Percentiles rank a stretch among this genome's conserved stretches.
phyloP scores from a whole-genome alignment of 768 basidiomycete species.

The Lentinula sp. region DNA sequence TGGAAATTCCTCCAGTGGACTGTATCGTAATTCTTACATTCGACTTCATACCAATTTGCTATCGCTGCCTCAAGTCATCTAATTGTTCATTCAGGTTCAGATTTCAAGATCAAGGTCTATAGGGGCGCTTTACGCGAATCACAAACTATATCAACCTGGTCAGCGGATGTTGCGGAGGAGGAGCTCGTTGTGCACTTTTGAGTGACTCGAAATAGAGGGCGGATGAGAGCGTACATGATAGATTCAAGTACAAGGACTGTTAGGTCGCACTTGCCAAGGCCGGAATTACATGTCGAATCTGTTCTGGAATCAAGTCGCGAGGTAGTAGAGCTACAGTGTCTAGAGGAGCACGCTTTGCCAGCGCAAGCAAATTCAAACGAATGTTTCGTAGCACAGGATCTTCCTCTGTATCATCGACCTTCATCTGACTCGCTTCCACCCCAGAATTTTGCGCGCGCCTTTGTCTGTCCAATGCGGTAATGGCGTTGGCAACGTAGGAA shows the following conservation, averaged over 20 bases:
- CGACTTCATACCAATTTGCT: too few species aligned
- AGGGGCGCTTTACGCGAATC: not conserved
- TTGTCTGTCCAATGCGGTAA: constrained; percentile 37
- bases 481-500: constrained; percentile 47
- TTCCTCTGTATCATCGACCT: constrained; percentile 22
- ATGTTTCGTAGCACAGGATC: constrained; percentile 50
- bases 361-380: constrained; percentile 67
- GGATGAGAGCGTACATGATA: not conserved
- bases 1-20: too few species aligned
- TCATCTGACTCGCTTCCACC: constrained; percentile 13
- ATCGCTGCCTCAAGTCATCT: too few species aligned
- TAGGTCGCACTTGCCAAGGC: constrained; percentile 18
- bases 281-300: constrained; percentile 59
- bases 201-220: not conserved
- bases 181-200: not conserved
- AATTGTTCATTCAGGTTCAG: not conserved
- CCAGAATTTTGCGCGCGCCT: constrained; percentile 11
- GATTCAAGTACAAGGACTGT: not conserved
- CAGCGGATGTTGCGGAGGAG: too few species aligned
- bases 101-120: not conserved
- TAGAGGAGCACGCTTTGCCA: constrained; percentile 73
- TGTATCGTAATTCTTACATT: too few species aligned
- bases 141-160: not conserved
- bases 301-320: constrained; percentile 58
- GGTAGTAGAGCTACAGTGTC: constrained; percentile 64